Evolutionary conservation across 768 basidiomycete genomes (phyloP).

Genomic region (Lyophyllum shimeji): DNA sequence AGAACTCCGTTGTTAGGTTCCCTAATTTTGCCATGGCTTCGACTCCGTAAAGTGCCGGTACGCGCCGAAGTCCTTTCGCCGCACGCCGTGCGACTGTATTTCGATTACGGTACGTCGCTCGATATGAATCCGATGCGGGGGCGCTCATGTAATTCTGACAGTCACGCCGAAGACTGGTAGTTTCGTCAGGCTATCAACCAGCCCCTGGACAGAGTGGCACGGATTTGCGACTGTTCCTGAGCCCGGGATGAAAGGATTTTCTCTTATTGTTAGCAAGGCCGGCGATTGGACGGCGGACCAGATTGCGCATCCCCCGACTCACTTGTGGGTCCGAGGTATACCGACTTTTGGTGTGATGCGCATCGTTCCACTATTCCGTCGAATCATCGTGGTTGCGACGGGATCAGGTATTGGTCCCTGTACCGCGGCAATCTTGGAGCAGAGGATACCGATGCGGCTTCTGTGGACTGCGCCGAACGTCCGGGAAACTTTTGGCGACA

Average conservation of each 20-base stretch:
- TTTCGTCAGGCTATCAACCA: conserved; percentile 43
- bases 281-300: conserved; percentile 59
- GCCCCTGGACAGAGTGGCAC: conserved; percentile 57
- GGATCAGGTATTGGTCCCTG: conserved; percentile 60
- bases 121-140: not conserved
- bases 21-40: not conserved
- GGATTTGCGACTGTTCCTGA: conserved; percentile 54
- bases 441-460: conserved; percentile 49
- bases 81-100: not conserved
- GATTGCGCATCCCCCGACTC: conserved; percentile 49
- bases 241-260: conserved; percentile 47
- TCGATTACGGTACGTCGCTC: conserved; percentile 24
- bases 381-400: conserved; percentile 56
- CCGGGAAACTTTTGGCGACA: conserved; percentile 58
- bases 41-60: not conserved
- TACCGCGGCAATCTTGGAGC: conserved; percentile 51
- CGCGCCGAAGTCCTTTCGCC: not conserved
- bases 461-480: conserved; percentile 59
- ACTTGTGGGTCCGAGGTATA: conserved; percentile 57
- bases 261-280: conserved; percentile 55
- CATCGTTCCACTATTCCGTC: conserved; percentile 53
- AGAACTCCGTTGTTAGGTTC: not conserved
- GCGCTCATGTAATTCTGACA: conserved; percentile 10
- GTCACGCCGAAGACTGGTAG: conserved; percentile 44
- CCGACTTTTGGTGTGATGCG: conserved; percentile 53